Evolutionary conservation across 345 rosid genomes (phyloP).

Genomic region (Eucalyptus curtisii): DNA sequence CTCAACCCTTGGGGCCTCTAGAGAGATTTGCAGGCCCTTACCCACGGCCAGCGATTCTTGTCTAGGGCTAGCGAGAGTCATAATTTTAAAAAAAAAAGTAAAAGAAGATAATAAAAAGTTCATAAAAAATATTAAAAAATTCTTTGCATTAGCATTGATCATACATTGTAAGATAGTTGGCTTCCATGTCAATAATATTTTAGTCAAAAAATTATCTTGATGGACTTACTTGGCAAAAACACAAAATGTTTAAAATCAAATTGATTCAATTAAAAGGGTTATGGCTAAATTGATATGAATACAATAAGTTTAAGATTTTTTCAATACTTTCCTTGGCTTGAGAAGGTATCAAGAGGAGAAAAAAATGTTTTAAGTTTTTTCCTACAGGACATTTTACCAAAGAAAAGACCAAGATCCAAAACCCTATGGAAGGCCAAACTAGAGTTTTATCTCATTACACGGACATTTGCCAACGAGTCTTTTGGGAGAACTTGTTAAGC

Average conservation of each 20-base stretch:
- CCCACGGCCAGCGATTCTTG: rapidly evolving
- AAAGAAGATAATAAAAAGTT: too few relatives aligned
- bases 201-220: too few relatives aligned
- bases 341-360: background rate
- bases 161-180: rapidly evolving
- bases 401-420: background rate
- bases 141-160: too few relatives aligned
- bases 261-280: rapidly evolving
- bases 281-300: too few relatives aligned
- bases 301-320: too few relatives aligned
- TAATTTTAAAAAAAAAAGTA: too few relatives aligned
- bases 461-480: background rate
- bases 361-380: background rate
- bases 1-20: rapidly evolving
- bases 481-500: background rate
- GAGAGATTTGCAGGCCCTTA: background rate
- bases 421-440: background rate
- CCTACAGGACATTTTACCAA: background rate
- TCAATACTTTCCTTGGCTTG: background rate
- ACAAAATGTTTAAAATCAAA: too few relatives aligned
- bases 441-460: background rate
- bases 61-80: rapidly evolving
- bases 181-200: too few relatives aligned
- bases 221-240: background rate
- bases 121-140: too few relatives aligned